Evolutionary conservation across 805 yeast genomes (phyloP), one percentile per base, ranked within the genome.

Genomic region (Wickerhamiella kazuoi): DNA sequence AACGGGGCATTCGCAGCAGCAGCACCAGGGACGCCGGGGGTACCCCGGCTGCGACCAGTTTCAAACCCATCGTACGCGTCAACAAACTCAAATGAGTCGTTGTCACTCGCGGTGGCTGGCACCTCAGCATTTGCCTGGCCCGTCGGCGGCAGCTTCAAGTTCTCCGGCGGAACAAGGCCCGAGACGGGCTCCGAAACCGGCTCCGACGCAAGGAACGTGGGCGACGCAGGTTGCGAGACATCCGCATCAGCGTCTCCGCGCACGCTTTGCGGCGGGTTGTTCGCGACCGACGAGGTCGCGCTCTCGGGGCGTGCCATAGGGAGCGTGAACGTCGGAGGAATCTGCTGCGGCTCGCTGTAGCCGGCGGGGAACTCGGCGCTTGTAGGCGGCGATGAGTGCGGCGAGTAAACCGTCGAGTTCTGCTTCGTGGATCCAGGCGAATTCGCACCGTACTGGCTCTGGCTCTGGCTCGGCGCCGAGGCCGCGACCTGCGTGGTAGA

Each of bases 251-350:
- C 64, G 44, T 76, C 94, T 45, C 80, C 94, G 44, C 94, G 74
- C 6, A 83, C 93, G 18, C 94, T 80, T 58, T 74, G 72, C 0
- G 96, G 86, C 2, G 96, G 83, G 55, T 87, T 84, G 60, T 86
- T 86, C 50, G 79, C 87, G 26, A 84, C 93, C 34, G 94, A 80
- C 0, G 95, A 83, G 0, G 95, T 80, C 30, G 79, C 71, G 0
- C 94, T 80, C 42, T 76, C 79, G 2, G 93, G 80, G 50, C 90
- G 65, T 29, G 59, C 61, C 53, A 71, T 48, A 37, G 67, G 67
- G 32, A 65, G 59, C 41, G 67, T 72, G 64, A 62, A 52, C 3
- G 50, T 29, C 2, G 53, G 53, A 29, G 43, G 44, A n/a, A 33
- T 42, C n/a, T 37, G 30, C 21, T 13, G 26, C 28, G 21, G 40